These are phyloP conservation scores for Brassica rapa DNA, from an alignment of 345 rosid species.

Conservation along the genomic window DNA sequence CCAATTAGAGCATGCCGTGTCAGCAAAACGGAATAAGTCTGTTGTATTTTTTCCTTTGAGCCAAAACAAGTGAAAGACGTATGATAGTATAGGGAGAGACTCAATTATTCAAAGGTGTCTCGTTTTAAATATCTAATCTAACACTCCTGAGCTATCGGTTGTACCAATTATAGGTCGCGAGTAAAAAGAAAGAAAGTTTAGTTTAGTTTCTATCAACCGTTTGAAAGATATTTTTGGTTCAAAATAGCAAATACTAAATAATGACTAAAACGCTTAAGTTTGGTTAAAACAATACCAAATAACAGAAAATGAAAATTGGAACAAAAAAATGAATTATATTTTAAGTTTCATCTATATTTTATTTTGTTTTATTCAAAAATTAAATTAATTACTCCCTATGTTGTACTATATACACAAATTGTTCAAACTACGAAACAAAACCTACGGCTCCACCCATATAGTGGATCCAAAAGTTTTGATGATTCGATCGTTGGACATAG, in stretches of 20 bases:
- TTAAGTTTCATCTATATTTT: background rate
- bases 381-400: background rate
- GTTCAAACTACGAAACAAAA: constrained; percentile 19
- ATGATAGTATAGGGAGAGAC: constrained; percentile 6
- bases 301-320: background rate
- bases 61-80: constrained; percentile 28
- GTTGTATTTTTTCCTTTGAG: constrained; percentile 30
- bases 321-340: background rate
- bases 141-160: background rate
- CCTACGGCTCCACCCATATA: constrained; percentile 19
- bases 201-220: background rate
- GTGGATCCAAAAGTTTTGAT: constrained; percentile 18
- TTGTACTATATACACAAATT: constrained; percentile 6
- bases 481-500: background rate
- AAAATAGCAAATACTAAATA: background rate
- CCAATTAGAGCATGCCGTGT: constrained; percentile 36
- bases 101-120: constrained; percentile 26
- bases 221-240: background rate
- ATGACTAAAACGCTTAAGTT: constrained; percentile 7
- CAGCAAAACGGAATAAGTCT: constrained; percentile 35
- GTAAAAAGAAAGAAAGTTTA: background rate
- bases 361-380: background rate
- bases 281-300: background rate
- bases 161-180: background rate
- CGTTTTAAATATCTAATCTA: background rate